Percentiles rank a stretch among this genome's conserved stretches.
Evolutionary conservation across 2,329 filamentous ascomycete genomes (phyloP).

Genomic region (Fusarium bactridioides): DNA sequence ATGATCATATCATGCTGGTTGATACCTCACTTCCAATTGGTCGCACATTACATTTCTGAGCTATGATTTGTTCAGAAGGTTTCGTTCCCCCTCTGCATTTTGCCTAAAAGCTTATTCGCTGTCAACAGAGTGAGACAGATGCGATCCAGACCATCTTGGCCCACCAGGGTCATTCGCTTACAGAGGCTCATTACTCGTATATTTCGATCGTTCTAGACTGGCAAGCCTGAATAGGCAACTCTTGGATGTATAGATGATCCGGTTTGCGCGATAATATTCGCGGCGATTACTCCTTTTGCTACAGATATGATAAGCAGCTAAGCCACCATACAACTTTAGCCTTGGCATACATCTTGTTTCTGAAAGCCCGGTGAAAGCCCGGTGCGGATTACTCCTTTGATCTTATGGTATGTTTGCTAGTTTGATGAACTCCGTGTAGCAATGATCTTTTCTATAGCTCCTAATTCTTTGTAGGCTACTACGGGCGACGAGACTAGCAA

Average conservation of each 20-base stretch:
- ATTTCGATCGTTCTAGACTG: not conserved
- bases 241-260: not conserved
- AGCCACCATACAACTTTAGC: not conserved
- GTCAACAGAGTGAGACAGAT: not conserved
- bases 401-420: not conserved
- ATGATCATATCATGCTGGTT: not conserved
- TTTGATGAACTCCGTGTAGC: not conserved
- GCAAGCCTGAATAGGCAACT: not conserved
- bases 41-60: not conserved
- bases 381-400: not conserved
- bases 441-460: too few relatives aligned
- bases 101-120: not conserved
- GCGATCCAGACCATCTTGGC: not conserved
- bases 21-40: not conserved
- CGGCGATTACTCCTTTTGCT: not conserved
- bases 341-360: not conserved
- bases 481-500: not conserved
- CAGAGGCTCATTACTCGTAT: not conserved
- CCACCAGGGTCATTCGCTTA: not conserved
- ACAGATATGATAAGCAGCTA: not conserved
- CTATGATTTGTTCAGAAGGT: not conserved
- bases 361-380: not conserved
- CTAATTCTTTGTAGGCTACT: not conserved
- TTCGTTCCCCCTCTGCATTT: not conserved
- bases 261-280: rapidly evolving